phyloP scores from a whole-genome alignment of 2,329 filamentous ascomycete genomes.

The Colletotrichum sidae region DNA sequence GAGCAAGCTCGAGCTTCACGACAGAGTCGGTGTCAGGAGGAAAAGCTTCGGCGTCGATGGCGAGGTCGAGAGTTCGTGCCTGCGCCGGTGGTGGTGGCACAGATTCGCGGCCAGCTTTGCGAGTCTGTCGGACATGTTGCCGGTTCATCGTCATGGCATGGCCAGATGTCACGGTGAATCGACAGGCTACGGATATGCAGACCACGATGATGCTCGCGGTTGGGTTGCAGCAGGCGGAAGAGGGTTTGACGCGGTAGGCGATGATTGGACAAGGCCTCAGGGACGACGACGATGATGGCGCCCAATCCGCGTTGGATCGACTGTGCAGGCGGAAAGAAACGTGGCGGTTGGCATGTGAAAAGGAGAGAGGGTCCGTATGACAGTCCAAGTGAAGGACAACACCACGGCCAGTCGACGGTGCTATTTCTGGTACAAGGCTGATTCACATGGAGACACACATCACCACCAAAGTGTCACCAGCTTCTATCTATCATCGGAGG shows the following conservation, averaged over 20 bases:
- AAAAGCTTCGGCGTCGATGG: neutral
- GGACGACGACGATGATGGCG: slow-evolving; percentile 11
- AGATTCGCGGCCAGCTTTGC: neutral
- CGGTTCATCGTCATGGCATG: too few species aligned
- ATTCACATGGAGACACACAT: neutral
- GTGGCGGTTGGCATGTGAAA: slow-evolving; percentile 35
- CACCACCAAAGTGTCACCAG: neutral
- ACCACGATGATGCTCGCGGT: slow-evolving; percentile 20
- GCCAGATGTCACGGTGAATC: slow-evolving; percentile 26
- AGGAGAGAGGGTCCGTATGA: slow-evolving; percentile 3
- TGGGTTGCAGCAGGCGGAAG: slow-evolving; percentile 13
- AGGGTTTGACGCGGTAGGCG: slow-evolving; percentile 26
- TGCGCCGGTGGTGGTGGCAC: too few species aligned
- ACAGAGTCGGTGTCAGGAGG: slow-evolving; percentile 4
- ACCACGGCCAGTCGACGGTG: too few species aligned
- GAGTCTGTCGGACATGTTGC: neutral
- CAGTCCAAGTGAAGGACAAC: too few species aligned
- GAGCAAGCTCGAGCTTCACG: neutral
- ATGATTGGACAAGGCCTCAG: slow-evolving; percentile 34
- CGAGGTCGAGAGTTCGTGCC: neutral
- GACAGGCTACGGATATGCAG: slow-evolving; percentile 20
- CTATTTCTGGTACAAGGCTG: too few species aligned
- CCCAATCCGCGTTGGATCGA: slow-evolving; percentile 26
- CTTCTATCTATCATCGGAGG: neutral
- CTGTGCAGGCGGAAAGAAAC: slow-evolving; percentile 26